Evolutionary conservation across 176 grass and related monocot genomes (phyloP).

Genomic region (Secale cereale): DNA sequence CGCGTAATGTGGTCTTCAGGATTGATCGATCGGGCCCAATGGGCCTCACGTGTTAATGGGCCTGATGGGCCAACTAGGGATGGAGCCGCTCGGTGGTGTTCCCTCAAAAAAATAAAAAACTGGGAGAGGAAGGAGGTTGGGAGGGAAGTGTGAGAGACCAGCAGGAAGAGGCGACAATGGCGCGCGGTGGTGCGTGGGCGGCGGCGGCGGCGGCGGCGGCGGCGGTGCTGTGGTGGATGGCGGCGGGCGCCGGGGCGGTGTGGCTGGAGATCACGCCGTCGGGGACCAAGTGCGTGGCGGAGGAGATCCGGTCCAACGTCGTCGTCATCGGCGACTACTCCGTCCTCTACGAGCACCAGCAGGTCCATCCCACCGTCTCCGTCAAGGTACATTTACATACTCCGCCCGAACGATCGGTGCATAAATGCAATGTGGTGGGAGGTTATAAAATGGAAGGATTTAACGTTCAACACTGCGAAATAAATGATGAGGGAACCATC

Average conservation of each 20-base stretch:
- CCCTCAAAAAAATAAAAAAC: too few species aligned
- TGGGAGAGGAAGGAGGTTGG: background rate
- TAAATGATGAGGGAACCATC: background rate
- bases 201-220: background rate
- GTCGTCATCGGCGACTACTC: constrained; percentile 76
- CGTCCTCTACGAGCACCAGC: constrained; percentile 51
- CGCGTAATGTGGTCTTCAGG: background rate
- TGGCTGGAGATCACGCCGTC: constrained; percentile 66
- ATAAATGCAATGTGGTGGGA: background rate
- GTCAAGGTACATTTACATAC: constrained; percentile 35
- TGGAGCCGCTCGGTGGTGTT: background rate
- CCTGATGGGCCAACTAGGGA: background rate
- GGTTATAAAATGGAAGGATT: background rate
- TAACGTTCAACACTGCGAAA: background rate
- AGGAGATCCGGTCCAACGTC: constrained; percentile 80
- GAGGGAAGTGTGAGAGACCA: background rate
- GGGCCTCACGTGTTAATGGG: background rate
- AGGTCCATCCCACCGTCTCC: constrained; percentile 47
- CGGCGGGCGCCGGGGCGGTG: constrained; percentile 40
- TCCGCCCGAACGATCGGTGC: background rate
- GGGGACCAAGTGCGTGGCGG: constrained; percentile 60
- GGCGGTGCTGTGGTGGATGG: constrained; percentile 20
- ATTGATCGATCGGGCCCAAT: background rate
- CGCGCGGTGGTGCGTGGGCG: constrained; percentile 23
- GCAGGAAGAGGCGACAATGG: constrained; percentile 20